Evolutionary conservation across 1,284 basidiomycete species (phyloP), one percentile per base, ranked within the genome.

Genomic region (Cystobasidiaceae sp.): DNA sequence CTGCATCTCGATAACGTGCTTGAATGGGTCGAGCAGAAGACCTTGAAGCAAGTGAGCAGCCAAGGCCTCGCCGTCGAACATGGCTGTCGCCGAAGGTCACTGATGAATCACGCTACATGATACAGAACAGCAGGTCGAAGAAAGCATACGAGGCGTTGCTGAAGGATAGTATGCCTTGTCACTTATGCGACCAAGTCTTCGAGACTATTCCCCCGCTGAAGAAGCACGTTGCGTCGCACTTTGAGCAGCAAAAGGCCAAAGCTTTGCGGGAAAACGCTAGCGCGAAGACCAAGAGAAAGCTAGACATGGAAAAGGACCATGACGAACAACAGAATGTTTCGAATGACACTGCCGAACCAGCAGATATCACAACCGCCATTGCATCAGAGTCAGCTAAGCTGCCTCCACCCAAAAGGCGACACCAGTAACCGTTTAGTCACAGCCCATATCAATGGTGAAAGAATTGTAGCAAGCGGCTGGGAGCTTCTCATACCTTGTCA

Each of bases 191-290:
- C 13, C 76, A 81, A 50, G 75, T 77, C 39, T 81, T 85, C 75
- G 84, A 82, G 71, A 90, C 85, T 63, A 88, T 96, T 61, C 90
- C 90, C 0, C 77, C 80, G 48, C 79, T 97, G 37, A 93, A 92
- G 74, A 74, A 74, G 9, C 88, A 92, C 72, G 78, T 92, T 17
- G 80, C 84, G 72, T 78, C 81, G 58, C 85, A 88, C 71, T 88
- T 73, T 64, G 68, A 73, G 49, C 44, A 70, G 30, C 21, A 19
- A 17, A 57, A 39, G 9, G 28, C 7, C 19, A 34, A 30, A 25
- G 21, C 25, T 23, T 19, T 19, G 44, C 32, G 28, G 54, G 15
- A 44, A 44, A 30, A 4, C 17, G 13, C 2, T 17, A 17, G 54
- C 41, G 4, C 9, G 34, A 43, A 1, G 4, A 21, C 15, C 17